Percentiles rank a stretch among this genome's conserved stretches.
phyloP scores from a whole-genome alignment of 1,284 basidiomycete genomes.

The Sporisorium scitamineum region DNA sequence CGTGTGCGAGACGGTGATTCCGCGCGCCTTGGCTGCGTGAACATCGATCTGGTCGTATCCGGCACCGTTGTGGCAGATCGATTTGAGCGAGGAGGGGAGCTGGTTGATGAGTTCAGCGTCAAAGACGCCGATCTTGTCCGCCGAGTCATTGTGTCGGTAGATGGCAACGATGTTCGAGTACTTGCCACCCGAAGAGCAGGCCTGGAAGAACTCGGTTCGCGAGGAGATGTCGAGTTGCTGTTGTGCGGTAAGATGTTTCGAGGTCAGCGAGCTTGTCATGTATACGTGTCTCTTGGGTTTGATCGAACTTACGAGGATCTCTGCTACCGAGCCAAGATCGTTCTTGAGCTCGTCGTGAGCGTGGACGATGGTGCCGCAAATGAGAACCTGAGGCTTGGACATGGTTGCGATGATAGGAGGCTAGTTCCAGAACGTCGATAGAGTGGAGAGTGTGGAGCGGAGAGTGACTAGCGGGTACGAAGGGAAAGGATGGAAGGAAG shows the following conservation, averaged over 20 bases:
- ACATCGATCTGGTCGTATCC: slow-evolving; percentile 67
- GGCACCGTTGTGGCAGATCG: slow-evolving; percentile 65
- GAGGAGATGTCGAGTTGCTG: slow-evolving; percentile 43
- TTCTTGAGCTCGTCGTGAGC: slow-evolving; percentile 55
- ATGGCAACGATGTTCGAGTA: slow-evolving; percentile 82
- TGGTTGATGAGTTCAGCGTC: slow-evolving; percentile 55
- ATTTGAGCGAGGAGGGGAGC: slow-evolving; percentile 56
- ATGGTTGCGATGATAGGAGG: slow-evolving; percentile 12
- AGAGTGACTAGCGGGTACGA: too few relatives aligned
- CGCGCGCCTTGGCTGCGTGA: slow-evolving; percentile 49
- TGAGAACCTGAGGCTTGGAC: slow-evolving; percentile 58
- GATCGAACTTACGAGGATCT: slow-evolving; percentile 49
- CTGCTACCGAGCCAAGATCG: slow-evolving; percentile 44
- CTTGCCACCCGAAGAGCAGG: slow-evolving; percentile 50
- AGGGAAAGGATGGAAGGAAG: neutral
- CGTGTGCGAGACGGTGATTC: slow-evolving; percentile 63
- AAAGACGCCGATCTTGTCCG: slow-evolving; percentile 57
- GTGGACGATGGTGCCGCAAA: slow-evolving; percentile 57
- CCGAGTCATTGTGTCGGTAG: slow-evolving; percentile 78
- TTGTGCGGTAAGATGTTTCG: neutral
- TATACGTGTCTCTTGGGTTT: slow-evolving; percentile 70
- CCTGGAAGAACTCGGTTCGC: slow-evolving; percentile 49
- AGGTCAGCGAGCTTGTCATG: slow-evolving; percentile 54
- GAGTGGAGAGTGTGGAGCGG: neutral
- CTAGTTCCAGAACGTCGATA: neutral